Conservation (phyloP, 2,329 filamentous ascomycete species). For the Mycosphaerella arachidis region DNA sequence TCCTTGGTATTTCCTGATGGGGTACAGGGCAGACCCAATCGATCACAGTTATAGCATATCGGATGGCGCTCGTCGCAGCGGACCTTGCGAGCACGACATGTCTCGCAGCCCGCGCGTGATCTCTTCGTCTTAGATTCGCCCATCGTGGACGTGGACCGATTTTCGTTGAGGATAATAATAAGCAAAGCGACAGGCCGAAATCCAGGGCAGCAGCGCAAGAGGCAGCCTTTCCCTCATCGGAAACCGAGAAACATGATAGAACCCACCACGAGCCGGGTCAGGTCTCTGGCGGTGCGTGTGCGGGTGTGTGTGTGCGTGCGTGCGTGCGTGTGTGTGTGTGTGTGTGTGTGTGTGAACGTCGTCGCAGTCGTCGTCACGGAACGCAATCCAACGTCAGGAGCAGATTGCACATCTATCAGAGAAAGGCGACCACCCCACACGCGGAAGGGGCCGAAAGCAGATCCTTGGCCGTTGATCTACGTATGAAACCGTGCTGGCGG, state of each 20-base stretch:
- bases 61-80: constrained; percentile 11
- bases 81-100: constrained; percentile 23
- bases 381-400: background rate
- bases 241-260: background rate
- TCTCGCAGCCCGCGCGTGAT: constrained; percentile 21
- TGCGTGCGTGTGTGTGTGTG: background rate
- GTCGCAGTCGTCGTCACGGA: background rate
- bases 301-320: background rate
- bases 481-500: background rate
- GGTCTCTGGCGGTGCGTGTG: background rate
- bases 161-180: background rate
- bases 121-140: constrained; percentile 9
- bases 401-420: background rate
- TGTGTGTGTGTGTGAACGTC: background rate
- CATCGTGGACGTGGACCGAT: background rate
- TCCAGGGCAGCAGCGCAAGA: background rate
- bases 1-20: constrained; percentile 9
- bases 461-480: background rate
- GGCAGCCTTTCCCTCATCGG: background rate
- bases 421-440: background rate
- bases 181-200: constrained; percentile 3
- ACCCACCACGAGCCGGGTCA: background rate
- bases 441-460: too few species aligned
- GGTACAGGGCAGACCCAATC: constrained; percentile 20
- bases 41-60: constrained; percentile 22